Percentiles rank a stretch among this genome's conserved stretches.
Evolutionary conservation across 306 rosid species (phyloP).

Genomic region (Fagus sylvatica): DNA sequence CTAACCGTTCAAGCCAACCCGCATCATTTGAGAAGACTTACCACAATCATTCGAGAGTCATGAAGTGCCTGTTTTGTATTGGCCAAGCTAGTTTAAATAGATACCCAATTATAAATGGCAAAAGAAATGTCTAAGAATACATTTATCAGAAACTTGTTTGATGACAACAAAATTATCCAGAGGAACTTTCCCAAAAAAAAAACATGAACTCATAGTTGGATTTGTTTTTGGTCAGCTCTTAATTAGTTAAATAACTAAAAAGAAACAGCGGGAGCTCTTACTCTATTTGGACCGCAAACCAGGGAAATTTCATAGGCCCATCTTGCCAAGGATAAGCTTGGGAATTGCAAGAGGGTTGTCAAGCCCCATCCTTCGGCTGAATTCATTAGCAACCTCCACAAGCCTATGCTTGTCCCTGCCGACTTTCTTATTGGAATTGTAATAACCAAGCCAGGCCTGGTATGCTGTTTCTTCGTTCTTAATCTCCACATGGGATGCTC

Average conservation of each 20-base stretch:
- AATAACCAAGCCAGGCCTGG: conserved; percentile 98
- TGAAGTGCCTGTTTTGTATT: no score
- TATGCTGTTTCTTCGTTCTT: conserved; percentile 90
- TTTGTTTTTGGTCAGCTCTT: no score
- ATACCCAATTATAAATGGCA: neutral
- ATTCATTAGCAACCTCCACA: conserved; percentile 91
- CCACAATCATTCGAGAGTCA: no score
- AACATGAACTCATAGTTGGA: neutral
- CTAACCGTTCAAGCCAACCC: no score
- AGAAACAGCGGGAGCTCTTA: neutral
- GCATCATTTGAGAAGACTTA: no score
- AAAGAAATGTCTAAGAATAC: neutral
- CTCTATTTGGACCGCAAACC: conserved; percentile 81
- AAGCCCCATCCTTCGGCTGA: conserved; percentile 89
- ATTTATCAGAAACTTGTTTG: neutral
- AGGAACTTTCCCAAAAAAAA: neutral
- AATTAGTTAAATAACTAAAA: neutral
- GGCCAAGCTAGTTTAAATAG: neutral
- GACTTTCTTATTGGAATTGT: conserved; percentile 72
- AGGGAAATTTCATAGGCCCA: conserved; percentile 82
- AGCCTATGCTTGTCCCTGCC: conserved; percentile 69
- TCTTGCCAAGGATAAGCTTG: conserved; percentile 75
- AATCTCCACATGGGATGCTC: conserved; percentile 66
- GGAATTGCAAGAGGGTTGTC: conserved; percentile 86
- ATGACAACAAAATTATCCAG: neutral